phyloP scores from a whole-genome alignment of 345 rosid species.

The Toxicodendron radicans region DNA sequence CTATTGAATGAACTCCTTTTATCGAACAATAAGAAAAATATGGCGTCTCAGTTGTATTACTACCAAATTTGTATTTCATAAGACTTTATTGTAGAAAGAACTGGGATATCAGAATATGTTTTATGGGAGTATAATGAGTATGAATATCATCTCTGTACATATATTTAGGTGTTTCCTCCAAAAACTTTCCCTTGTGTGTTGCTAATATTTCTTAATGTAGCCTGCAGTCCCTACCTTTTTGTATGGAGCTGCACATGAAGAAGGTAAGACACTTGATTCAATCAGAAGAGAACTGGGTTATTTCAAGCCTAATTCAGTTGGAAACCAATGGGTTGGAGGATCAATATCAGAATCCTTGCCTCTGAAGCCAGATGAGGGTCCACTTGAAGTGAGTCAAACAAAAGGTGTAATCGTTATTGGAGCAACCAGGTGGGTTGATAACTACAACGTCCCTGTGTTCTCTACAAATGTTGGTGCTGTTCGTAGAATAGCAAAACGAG shows the following conservation, averaged over 20 bases:
- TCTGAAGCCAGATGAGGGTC: constrained; percentile 70
- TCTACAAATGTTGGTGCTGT: constrained; percentile 54
- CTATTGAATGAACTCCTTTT: background rate
- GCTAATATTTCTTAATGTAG: constrained; percentile 24
- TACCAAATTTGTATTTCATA: background rate
- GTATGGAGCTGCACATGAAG: constrained; percentile 72
- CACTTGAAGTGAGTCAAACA: constrained; percentile 47
- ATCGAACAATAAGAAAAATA: background rate
- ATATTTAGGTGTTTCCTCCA: background rate
- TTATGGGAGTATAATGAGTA: background rate
- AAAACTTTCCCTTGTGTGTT: background rate
- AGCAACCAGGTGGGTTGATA: constrained; percentile 79
- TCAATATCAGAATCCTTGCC: constrained; percentile 44
- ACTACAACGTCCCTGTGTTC: constrained; percentile 77
- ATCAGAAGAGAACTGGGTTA: constrained; percentile 85
- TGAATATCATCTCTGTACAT: background rate
- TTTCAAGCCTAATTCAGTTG: constrained; percentile 69
- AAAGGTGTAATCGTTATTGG: constrained; percentile 74
- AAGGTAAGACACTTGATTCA: constrained; percentile 67
- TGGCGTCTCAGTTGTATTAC: background rate
- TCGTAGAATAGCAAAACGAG: constrained; percentile 59
- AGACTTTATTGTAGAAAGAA: background rate
- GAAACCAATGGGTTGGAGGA: constrained; percentile 75
- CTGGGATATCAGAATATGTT: background rate
- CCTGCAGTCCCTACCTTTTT: constrained; percentile 77